Base-by-base conservation (phyloP, 1,284 basidiomycete genomes). In the Cystobasidium sp. region DNA sequence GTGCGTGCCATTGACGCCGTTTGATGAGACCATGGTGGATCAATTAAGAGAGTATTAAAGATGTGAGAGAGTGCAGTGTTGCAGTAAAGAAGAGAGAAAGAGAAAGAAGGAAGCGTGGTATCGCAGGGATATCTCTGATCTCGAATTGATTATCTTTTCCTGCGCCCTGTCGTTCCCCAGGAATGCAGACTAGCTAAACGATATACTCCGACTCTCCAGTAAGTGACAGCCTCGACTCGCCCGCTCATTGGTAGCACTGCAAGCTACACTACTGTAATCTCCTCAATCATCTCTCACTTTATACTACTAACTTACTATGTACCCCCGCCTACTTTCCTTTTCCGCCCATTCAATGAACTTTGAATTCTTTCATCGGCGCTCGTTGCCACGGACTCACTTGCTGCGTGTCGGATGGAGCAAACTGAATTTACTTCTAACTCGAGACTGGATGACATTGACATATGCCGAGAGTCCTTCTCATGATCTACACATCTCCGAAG, bases 1-100 rank as follows among this genome's bases (percentile, higher is more conserved):
- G 47, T 64, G 62, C n/a, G 74, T 62, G 31, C 75, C 68, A 69
- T 72, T 77, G 47, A 43, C 47, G 58, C 59, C 69, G 59, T 73
- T 73, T 12, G 52, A 18, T 31, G 51, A 58, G n/a, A 62, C 68
- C 68, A 70, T 70, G 55, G 56, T 62, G 68, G 1, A 53, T n/a
- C 3, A 46, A 46, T 31, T 56, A 18, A 31, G 39, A 41, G 52
- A 12, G 51, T 46, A 18, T n/a, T 65, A 24, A 12, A 6, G 5
- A 37, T 49, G 47, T 31, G 64, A 66, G 53, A 14, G 39, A 18
- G 24, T n/a, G 18, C 3, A 22, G 37, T 52, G 39, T 68, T 8
- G 24, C 43, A 55, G 63, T 37, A 41, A 14, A 53, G 62, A 46
- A 7, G 61, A n/a, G 49, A 39, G 31, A 61, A 63, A 73, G 44